phyloP scores from a whole-genome alignment of 1,139 yeast genomes.

The Taiozyma sp. region DNA sequence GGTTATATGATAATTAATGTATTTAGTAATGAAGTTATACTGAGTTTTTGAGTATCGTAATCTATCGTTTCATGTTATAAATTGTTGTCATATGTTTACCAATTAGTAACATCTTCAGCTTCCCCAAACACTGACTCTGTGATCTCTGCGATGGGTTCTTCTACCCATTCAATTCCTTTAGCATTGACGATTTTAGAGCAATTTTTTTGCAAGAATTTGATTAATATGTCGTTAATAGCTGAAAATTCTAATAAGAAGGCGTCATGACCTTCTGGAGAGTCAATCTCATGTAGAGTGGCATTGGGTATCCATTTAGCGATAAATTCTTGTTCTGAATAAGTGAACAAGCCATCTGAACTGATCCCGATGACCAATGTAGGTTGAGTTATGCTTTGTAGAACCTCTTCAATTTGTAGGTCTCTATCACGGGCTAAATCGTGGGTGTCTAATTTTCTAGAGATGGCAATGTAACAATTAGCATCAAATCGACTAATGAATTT shows the following conservation, averaged over 20 bases:
- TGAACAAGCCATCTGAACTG: slow-evolving; percentile 87
- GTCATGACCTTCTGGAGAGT: slow-evolving; percentile 98
- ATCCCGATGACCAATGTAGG: slow-evolving; percentile 88
- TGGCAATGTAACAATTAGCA: slow-evolving; percentile 93
- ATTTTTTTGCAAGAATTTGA: slow-evolving; percentile 53
- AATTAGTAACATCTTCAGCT: slow-evolving; percentile 86
- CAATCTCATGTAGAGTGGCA: slow-evolving; percentile 59
- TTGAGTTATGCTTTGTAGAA: slow-evolving; percentile 52
- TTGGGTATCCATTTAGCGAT: slow-evolving; percentile 73
- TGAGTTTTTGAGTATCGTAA: not conserved
- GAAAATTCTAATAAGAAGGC: slow-evolving; percentile 90
- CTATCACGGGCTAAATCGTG: slow-evolving; percentile 89
- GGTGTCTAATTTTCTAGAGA: slow-evolving; percentile 88
- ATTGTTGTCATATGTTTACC: slow-evolving; percentile 38
- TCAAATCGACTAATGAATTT: slow-evolving; percentile 88
- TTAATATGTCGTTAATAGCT: slow-evolving; percentile 66
- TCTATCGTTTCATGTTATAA: not conserved
- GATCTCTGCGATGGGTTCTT: slow-evolving; percentile 43
- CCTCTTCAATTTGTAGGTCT: slow-evolving; percentile 37
- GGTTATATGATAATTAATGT: not conserved
- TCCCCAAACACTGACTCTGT: slow-evolving; percentile 89
- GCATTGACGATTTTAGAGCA: slow-evolving; percentile 50
- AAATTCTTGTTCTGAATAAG: slow-evolving; percentile 84
- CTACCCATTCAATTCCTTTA: slow-evolving; percentile 44
- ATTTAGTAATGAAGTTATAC: not conserved